Base-by-base conservation (phyloP, 139 green algal species). In the Micractinium conductrix region DNA sequence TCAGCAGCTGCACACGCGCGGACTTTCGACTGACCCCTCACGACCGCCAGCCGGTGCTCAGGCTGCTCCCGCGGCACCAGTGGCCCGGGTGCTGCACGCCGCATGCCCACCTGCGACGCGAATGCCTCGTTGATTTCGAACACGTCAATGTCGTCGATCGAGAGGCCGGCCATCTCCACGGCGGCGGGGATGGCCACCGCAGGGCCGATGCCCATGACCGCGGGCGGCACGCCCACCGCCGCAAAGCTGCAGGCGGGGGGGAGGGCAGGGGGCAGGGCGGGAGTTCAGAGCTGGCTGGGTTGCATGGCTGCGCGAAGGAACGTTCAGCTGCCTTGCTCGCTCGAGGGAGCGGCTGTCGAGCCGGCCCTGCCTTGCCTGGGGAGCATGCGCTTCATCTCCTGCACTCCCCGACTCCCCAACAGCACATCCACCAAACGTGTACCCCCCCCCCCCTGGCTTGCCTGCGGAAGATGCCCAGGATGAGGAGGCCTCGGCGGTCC, bases 111-210 rank as follows among this genome's bases (percentile, higher is more conserved):
- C 91, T 96, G 93, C 22, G 90, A 95, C 1, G 96, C 95, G 84
- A 98, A 98, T 4, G 98, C 97, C 91, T 99, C 97, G 86, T 99
- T 99, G 87, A 99, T 93, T 89, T 99, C 97, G 86, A 93, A 99
- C 44, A 99, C 89, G 84, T 99, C 97, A 65, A 99, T 96, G 88
- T 99, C 97, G 58, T 97, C 92, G 50, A 98, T 42, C 28, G 62
- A 81, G 26, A 98, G 85, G 38, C 94, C 94, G n/a, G 95, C 94
- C 87, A 88, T 72, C 60, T 91, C 83, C 62, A 99, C 87, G 16
- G 96, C 97, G 17, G 76, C 97, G 21, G 97, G 97, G 87, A 99
- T 99, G 85, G 97, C 97, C 26, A 97, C 91, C 12, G 96, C 96
- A 40, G 97, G 97, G 26, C 97, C 97, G 40, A 99, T 91, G 55